A percentile compares a stretch with the other conserved stretches of the same genome.
phyloP scores from a whole-genome alignment of 768 basidiomycete genomes.

The Mycena chlorophos region DNA sequence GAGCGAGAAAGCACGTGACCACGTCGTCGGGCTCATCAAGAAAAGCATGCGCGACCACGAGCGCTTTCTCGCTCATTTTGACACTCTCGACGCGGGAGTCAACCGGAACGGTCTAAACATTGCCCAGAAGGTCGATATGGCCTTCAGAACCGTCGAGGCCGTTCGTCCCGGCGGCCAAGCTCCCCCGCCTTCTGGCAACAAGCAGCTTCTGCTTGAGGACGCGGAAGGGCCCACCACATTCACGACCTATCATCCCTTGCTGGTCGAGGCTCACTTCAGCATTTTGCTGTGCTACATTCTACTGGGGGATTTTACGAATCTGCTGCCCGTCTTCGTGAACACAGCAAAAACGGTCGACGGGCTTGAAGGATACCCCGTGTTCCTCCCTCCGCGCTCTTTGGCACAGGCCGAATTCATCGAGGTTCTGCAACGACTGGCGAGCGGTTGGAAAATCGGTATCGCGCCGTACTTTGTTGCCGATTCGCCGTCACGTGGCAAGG shows the following conservation, averaged over 20 bases:
- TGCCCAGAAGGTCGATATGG: slow-evolving; percentile 59
- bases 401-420: slow-evolving; percentile 89
- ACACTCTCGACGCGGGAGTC: slow-evolving; percentile 59
- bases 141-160: slow-evolving; percentile 68
- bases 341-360: slow-evolving; percentile 73
- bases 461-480: slow-evolving; percentile 53
- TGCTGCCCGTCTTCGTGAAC: slow-evolving; percentile 65
- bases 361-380: slow-evolving; percentile 86
- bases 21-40: slow-evolving; percentile 58
- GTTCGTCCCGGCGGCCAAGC: slow-evolving; percentile 60
- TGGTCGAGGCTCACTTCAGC: slow-evolving; percentile 85
- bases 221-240: slow-evolving; percentile 51
- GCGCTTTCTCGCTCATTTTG: slow-evolving; percentile 80
- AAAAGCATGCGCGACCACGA: slow-evolving; percentile 85
- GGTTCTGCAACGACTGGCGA: slow-evolving; percentile 75
- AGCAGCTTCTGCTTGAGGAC: neutral
- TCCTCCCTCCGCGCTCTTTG: slow-evolving; percentile 85
- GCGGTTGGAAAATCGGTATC: slow-evolving; percentile 70
- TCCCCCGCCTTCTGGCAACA: neutral
- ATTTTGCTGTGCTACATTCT: slow-evolving; percentile 74
- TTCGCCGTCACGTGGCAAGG: slow-evolving; percentile 26
- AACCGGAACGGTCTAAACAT: slow-evolving; percentile 33
- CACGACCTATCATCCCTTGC: slow-evolving; percentile 88
- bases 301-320: slow-evolving; percentile 68
- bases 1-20: slow-evolving; percentile 57